Conservation (phyloP, 495 filamentous ascomycete species). For the Lophiostoma macrostomum region DNA sequence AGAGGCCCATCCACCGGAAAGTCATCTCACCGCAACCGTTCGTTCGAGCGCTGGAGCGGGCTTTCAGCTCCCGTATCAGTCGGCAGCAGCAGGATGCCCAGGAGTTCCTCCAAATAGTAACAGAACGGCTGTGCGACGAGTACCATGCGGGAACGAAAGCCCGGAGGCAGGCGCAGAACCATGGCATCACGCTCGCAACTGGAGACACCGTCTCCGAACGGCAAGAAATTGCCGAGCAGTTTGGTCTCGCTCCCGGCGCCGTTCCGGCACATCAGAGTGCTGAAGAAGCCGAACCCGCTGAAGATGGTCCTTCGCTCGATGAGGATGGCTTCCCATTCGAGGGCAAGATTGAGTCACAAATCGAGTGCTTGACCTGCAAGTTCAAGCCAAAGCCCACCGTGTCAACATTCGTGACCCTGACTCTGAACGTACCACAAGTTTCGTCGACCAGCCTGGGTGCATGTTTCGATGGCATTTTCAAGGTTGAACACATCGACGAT, state of each 20-base stretch:
- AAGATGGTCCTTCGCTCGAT: conserved; percentile 13
- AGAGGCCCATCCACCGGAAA: conserved; percentile 89
- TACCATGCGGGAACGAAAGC: conserved; percentile 80
- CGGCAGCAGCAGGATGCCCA: conserved; percentile 98
- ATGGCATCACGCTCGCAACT: conserved; percentile 5
- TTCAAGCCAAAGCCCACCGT: conserved; percentile 81
- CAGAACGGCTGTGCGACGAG: conserved; percentile 88
- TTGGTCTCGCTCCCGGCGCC: conserved; percentile 10
- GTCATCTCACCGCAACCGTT: conserved; percentile 84
- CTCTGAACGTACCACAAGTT: conserved; percentile 83
- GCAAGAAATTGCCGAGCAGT: conserved; percentile 23
- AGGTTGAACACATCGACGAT: conserved; percentile 93
- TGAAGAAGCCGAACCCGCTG: neutral
- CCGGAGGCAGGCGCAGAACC: conserved; percentile 46
- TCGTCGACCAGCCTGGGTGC: conserved; percentile 61
- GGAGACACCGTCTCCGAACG: conserved; percentile 14
- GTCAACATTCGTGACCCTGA: conserved; percentile 87
- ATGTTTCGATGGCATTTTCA: conserved; percentile 92
- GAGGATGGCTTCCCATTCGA: conserved; percentile 84
- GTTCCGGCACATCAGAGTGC: neutral
- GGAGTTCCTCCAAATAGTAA: conserved; percentile 91
- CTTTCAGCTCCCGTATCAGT: conserved; percentile 85
- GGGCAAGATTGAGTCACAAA: conserved; percentile 82
- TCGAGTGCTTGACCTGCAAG: conserved; percentile 83
- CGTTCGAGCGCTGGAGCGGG: conserved; percentile 73